Evolutionary conservation across 2,329 filamentous ascomycete species (phyloP).

Genomic region (Colletotrichum tabaci): DNA sequence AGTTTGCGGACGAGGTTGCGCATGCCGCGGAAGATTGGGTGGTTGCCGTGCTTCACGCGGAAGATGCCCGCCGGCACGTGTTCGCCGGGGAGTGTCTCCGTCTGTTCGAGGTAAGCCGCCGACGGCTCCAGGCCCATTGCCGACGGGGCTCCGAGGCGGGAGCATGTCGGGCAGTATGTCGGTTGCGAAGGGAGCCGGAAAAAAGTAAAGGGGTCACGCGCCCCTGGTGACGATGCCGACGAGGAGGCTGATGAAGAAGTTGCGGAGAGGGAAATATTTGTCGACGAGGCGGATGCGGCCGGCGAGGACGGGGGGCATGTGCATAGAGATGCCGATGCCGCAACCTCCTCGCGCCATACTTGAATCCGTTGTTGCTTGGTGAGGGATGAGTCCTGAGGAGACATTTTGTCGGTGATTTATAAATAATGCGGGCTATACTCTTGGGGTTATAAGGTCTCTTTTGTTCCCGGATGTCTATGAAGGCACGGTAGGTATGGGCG

Average conservation of each 20-base stretch:
- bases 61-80: constrained; percentile 22
- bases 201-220: constrained; percentile 41
- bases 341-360: constrained; percentile 67
- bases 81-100: constrained; percentile 8
- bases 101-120: constrained; percentile 24
- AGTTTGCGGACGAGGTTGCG: constrained; percentile 37
- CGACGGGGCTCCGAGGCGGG: constrained; percentile 37
- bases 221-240: constrained; percentile 34
- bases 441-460: neutral
- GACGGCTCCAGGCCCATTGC: constrained; percentile 37
- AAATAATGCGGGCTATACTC: neutral
- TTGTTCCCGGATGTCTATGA: constrained; percentile 1
- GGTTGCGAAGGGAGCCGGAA: constrained; percentile 34
- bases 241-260: constrained; percentile 45
- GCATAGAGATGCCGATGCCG: constrained; percentile 53
- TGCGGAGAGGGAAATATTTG: constrained; percentile 43
- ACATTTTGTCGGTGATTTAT: constrained; percentile 18
- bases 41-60: constrained; percentile 31
- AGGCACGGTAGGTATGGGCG: neutral
- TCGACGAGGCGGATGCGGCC: constrained; percentile 46
- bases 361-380: constrained; percentile 55
- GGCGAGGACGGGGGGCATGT: constrained; percentile 51
- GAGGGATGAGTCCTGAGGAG: constrained; percentile 21
- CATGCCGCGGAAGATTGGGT: constrained; percentile 39
- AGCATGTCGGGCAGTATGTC: constrained; percentile 38